Percentiles rank a stretch among this genome's conserved stretches.
These are phyloP conservation scores for Besnoitia besnoiti DNA, from an alignment of 169 alveolate species.

Conservation along the genomic window DNA sequence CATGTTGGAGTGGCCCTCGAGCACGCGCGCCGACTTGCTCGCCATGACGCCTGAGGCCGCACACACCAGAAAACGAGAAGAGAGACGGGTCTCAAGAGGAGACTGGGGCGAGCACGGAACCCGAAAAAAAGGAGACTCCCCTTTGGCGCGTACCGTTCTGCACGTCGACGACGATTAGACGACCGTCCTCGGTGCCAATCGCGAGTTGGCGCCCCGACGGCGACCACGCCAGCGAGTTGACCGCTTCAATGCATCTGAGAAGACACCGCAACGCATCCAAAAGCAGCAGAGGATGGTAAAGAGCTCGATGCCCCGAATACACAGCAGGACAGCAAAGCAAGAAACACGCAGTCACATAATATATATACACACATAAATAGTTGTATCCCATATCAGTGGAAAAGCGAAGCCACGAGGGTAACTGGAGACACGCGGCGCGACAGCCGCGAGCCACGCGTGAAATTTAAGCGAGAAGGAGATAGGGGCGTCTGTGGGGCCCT, in stretches of 20 bases:
- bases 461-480: no score
- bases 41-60: slow-evolving; percentile 41
- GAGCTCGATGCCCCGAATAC: neutral
- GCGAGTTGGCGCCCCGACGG: slow-evolving; percentile 54
- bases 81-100: neutral
- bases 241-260: slow-evolving; percentile 18
- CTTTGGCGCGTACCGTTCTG: neutral
- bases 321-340: neutral
- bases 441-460: no score
- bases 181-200: slow-evolving; percentile 51
- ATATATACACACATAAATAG: neutral
- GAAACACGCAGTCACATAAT: neutral
- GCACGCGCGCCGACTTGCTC: slow-evolving; percentile 45
- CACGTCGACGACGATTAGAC: slow-evolving; percentile 15
- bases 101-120: neutral
- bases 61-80: neutral
- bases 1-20: slow-evolving; percentile 85
- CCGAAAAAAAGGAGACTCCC: neutral
- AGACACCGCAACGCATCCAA: no score
- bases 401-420: no score
- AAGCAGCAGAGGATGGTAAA: neutral
- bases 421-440: no score
- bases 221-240: slow-evolving; percentile 42
- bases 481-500: no score
- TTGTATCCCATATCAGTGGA: no score